Evolutionary conservation across 1,139 yeast species (phyloP), one percentile per base, ranked within the genome.

Genomic region (Magnusiomyces fungicola): DNA sequence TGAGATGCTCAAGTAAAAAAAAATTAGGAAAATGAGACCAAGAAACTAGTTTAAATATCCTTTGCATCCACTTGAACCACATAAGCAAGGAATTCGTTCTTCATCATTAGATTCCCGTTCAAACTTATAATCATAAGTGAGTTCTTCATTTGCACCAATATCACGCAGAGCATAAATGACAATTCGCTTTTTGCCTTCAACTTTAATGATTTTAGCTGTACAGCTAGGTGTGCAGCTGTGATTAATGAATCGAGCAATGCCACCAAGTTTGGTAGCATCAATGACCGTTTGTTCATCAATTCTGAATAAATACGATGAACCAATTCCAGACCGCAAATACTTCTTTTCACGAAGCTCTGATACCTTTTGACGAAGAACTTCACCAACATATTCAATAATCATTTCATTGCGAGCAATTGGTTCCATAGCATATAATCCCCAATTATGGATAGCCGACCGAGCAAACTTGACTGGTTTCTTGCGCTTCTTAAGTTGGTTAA

Each of bases 311-410:
- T 92, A 92, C 49, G 95, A 84, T 2, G 97, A 90, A 21, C 97
- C 98, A 58, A 92, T 89, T 25, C 99, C 99, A 0, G 94, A 86
- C 57, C 86, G 79, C 55, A 88, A 69, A 63, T 92, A 94, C 47
- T 85, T 77, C 64, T 82, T 81, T 63, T 94, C 99, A 47, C 98
- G 75, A 60, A 87, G 80, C 60, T 94, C 98, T 1, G 97, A 96
- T 36, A 90, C 92, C 52, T 89, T 96, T 61, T 90, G 97, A 53
- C 98, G 74, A 33, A 94, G 82, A 52, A 95, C 78, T 61, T 92
- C 98, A 32, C 99, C 99, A n/a, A 92, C 97, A 61, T 92, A 92
- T 66, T 94, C 99, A 54, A 94, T 92, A 60, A 92, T 90, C 97
- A 92, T 92, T 67, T 92, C 98, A 58, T 83, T 85, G 1, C 95